Percentiles rank a stretch among this genome's conserved stretches.
Conservation (phyloP, 495 filamentous ascomycete genomes). For the Penicillium cinerascens region DNA sequence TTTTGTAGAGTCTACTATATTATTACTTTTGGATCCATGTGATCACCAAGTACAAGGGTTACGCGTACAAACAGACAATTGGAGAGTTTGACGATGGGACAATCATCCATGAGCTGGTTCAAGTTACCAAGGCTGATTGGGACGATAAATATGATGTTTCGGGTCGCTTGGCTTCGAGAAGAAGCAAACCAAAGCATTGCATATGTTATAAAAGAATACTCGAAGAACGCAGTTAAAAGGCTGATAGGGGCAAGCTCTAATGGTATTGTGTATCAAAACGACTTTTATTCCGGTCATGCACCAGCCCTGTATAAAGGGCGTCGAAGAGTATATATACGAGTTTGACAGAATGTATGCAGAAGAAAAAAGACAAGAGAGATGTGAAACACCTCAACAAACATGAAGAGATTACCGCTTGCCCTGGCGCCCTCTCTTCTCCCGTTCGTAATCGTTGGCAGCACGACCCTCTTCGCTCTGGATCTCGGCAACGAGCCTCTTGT, state of each 20-base stretch:
- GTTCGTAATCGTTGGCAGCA: conserved; percentile 83
- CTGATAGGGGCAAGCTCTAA: not conserved
- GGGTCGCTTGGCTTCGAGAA: conserved; percentile 20
- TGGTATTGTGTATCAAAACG: not conserved
- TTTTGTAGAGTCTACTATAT: conserved; percentile 56
- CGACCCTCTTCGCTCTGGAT: conserved; percentile 91
- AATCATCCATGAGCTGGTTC: conserved; percentile 51
- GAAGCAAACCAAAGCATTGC: not conserved
- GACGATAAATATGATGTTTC: conserved; percentile 56
- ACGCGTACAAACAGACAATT: conserved; percentile 52
- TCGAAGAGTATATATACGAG: conserved; percentile 25
- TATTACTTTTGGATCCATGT: conserved; percentile 55
- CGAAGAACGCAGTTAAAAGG: not conserved
- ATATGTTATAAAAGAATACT: not conserved
- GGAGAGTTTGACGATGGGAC: conserved; percentile 46
- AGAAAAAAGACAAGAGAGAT: conserved; percentile 12
- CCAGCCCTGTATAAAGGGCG: conserved; percentile 12
- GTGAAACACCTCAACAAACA: conserved; percentile 1
- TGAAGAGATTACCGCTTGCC: conserved; percentile 50
- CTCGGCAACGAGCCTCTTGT: conserved; percentile 83
- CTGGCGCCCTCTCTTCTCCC: conserved; percentile 68
- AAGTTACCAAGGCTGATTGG: conserved; percentile 51
- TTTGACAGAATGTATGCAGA: conserved; percentile 13
- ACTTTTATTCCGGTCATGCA: conserved; percentile 29
- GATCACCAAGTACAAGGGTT: conserved; percentile 48